Conservation (phyloP, 306 rosid genomes). For the Quercus dentata region DNA sequence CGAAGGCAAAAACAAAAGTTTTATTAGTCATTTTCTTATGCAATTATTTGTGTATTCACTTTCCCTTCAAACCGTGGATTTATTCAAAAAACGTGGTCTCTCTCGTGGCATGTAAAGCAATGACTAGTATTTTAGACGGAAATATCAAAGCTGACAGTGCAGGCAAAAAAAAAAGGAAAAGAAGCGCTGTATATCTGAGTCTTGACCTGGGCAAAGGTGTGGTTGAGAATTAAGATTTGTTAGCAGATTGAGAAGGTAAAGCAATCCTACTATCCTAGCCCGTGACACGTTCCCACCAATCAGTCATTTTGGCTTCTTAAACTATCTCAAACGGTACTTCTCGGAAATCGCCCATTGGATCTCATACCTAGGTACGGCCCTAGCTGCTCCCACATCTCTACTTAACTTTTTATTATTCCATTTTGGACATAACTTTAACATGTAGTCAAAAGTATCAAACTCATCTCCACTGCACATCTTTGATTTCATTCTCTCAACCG, state of each 20-base stretch:
- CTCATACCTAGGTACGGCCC: not conserved
- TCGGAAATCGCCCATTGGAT: not conserved
- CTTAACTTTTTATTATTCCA: not conserved
- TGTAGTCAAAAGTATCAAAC: not conserved
- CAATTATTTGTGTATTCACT: not conserved
- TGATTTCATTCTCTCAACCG: not conserved
- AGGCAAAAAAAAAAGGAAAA: not conserved
- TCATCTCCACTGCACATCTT: not conserved
- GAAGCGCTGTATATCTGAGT: not conserved
- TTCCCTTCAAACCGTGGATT: not conserved
- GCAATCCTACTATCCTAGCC: not conserved
- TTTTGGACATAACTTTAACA: not conserved
- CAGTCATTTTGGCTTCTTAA: no score
- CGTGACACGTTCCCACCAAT: not conserved
- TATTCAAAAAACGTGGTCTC: not conserved
- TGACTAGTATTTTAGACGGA: not conserved
- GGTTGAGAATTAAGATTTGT: not conserved
- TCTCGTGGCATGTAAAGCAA: not conserved
- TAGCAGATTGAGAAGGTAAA: not conserved
- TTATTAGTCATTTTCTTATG: no score
- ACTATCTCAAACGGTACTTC: not conserved
- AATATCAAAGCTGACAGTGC: not conserved
- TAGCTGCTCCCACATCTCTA: no score
- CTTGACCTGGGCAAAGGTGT: not conserved
- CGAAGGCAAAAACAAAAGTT: no score